Evolutionary conservation across 768 basidiomycete species (phyloP).

Genomic region (Lyophyllum shimeji): DNA sequence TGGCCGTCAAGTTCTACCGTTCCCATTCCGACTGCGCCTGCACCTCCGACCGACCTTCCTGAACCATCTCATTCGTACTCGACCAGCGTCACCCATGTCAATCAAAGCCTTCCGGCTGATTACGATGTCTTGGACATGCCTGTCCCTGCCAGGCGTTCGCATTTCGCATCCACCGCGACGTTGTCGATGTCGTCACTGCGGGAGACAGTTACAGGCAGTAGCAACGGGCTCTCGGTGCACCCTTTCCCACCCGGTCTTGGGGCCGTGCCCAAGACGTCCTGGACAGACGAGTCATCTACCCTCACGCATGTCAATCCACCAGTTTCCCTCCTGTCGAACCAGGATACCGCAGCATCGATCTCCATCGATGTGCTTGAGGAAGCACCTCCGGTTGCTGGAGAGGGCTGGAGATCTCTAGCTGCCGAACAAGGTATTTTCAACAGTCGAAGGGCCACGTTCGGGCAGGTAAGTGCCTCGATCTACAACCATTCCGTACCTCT

Average conservation of each 20-base stretch:
- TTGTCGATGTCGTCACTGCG: constrained; percentile 35
- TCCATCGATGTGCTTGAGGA: constrained; percentile 67
- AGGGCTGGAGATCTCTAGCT: constrained; percentile 60
- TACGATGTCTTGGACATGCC: constrained; percentile 56
- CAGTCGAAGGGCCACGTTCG: constrained; percentile 50
- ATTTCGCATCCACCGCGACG: constrained; percentile 36
- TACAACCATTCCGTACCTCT: constrained; percentile 8
- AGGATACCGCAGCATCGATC: constrained; percentile 34
- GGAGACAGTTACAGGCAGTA: constrained; percentile 31
- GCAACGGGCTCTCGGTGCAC: constrained; percentile 24
- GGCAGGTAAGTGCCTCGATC: constrained; percentile 46
- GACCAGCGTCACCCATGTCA: constrained; percentile 7
- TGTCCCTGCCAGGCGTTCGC: constrained; percentile 55
- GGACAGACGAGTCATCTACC: constrained; percentile 27
- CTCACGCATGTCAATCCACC: constrained; percentile 13
- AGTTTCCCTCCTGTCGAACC: constrained; percentile 11
- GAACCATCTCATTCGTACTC: constrained; percentile 4
- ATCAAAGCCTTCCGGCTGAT: constrained; percentile 14
- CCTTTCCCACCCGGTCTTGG: constrained; percentile 39
- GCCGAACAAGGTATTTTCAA: constrained; percentile 26
- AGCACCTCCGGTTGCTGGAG: constrained; percentile 60
- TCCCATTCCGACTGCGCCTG: background rate
- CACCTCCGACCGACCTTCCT: background rate
- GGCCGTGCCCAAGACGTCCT: constrained; percentile 26
- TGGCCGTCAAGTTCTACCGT: constrained; percentile 10